A percentile compares a stretch with the other conserved stretches of the same genome.
phyloP scores from a whole-genome alignment of 1,284 basidiomycete species.

The Hypsizygus ulmarius region DNA sequence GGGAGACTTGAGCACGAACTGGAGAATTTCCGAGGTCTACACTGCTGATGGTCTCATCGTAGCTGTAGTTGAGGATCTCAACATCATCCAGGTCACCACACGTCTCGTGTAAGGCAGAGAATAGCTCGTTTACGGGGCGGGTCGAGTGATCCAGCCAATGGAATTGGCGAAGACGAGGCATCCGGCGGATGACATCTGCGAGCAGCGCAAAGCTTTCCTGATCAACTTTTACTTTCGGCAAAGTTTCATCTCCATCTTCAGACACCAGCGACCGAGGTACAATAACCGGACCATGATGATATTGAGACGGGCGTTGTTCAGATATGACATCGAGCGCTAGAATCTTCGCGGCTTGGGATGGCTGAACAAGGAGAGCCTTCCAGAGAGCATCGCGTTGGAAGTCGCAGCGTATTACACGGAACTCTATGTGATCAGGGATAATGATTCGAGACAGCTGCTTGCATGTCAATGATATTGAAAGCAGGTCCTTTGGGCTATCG shows the following conservation, averaged over 20 bases:
- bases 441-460: conserved; percentile 20
- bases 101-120: too few species aligned
- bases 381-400: background rate
- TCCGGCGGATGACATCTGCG: too few species aligned
- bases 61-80: too few species aligned
- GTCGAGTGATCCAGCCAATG: background rate
- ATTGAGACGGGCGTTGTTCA: background rate
- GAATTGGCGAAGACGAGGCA: too few species aligned
- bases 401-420: conserved; percentile 17
- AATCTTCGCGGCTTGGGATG: background rate
- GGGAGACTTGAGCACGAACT: background rate
- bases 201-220: too few species aligned
- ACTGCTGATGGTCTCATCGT: background rate
- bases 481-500: conserved; percentile 17
- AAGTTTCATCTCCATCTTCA: too few species aligned
- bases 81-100: too few species aligned
- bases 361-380: background rate
- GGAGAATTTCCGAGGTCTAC: background rate
- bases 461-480: conserved; percentile 20
- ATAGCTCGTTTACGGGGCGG: too few species aligned
- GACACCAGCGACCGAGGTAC: background rate
- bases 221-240: too few species aligned
- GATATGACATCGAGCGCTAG: background rate
- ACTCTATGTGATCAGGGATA: conserved; percentile 24
- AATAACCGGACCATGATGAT: background rate